Evolutionary conservation across 768 basidiomycete species (phyloP), one percentile per base, ranked within the genome.

Genomic region (Russula griseocarnosa): DNA sequence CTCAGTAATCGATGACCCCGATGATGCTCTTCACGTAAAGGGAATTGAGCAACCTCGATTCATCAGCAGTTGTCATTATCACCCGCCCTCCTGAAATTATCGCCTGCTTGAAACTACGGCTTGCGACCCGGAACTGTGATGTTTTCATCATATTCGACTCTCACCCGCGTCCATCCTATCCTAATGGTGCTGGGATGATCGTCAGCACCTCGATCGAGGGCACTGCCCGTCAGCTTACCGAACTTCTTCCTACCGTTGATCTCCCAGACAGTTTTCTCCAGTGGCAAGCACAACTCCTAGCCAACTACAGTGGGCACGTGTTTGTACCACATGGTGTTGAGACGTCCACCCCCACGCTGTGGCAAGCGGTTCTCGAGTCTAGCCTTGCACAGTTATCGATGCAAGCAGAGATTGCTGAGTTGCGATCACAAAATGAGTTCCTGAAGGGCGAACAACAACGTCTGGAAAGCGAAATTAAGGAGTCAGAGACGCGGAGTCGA

Each of bases 51-150:
- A 13, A 62, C 60, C 2, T 69, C 60, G 51, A 69, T 24, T 34
- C 72, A 63, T 70, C 76, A 56, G 62, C 78, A 51, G 80, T 80
- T 58, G 76, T 75, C 40, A 77, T 87, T 56, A 83, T 89, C 64
- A 89, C 87, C 0, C 84, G 86, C 24, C 86, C 87, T 40, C 87
- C 88, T 0, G 88, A 88, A 70, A 87, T 88, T 58, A 72, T 88
- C 14, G 77, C 81, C 20, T 82, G 84, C 69, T 69, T 86, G 64
- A 77, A 74, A 63, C 67, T 78, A 44, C 58, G 66, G 38, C 68
- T 57, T 20, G 40, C 58, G 7, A 36, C 55, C 2, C 44, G 58
- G n/a, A 71, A 74, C 26, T n/a, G n/a, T n/a, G n/a, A n/a, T n/a
- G 71, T 83, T 18, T 87, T 83, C 67, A 77, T 83, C 51, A 74